Percentiles rank a stretch among this genome's conserved stretches.
Evolutionary conservation across 2,329 filamentous ascomycete genomes (phyloP).

Genomic region (Claviceps digitariae): DNA sequence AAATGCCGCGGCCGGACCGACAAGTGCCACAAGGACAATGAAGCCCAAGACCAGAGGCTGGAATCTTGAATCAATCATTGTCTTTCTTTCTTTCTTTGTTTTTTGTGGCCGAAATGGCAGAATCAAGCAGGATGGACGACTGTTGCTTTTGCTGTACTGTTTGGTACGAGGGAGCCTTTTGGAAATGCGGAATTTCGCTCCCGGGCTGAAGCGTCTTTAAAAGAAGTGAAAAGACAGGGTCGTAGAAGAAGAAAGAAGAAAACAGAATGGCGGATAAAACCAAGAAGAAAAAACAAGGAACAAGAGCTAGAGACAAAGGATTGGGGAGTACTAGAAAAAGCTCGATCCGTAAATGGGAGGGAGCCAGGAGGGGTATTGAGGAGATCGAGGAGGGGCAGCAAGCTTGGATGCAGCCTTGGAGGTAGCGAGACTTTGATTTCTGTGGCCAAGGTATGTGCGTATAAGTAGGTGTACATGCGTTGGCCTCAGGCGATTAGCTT

Average conservation of each 20-base stretch:
- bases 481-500: too few species aligned
- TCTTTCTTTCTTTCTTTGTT: neutral
- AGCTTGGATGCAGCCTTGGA: neutral
- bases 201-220: neutral
- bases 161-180: too few species aligned
- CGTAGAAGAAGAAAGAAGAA: neutral
- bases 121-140: too few species aligned
- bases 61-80: slow-evolving; percentile 36
- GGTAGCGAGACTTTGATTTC: neutral
- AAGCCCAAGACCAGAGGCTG: slow-evolving; percentile 40
- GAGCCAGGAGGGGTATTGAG: neutral
- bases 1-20: slow-evolving; percentile 60
- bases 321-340: neutral
- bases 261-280: too few species aligned
- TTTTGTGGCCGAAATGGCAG: neutral
- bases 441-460: neutral
- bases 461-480: too few species aligned
- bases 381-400: neutral
- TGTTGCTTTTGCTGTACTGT: neutral
- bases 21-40: slow-evolving; percentile 51
- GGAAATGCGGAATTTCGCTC: too few species aligned
- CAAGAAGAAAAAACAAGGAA: neutral
- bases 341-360: neutral
- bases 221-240: too few species aligned
- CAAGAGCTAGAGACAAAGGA: neutral